Evolutionary conservation across 2,329 filamentous ascomycete species (phyloP), one percentile per base, ranked within the genome.

Genomic region (Pseudogymnoascus destructans): DNA sequence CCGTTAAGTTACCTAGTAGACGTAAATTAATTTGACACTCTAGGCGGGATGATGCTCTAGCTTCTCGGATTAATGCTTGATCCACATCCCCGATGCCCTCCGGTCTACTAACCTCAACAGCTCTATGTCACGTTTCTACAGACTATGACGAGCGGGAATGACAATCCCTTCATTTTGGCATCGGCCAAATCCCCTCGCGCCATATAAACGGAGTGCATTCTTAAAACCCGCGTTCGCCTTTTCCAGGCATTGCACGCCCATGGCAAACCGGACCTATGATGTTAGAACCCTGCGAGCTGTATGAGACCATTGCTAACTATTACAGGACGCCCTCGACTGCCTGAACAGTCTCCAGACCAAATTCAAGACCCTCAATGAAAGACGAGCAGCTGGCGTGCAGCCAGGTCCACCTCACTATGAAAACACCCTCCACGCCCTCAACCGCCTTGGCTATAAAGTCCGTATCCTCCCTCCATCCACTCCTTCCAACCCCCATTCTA

Each of bases 261-360:
- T 49, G 42, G 42, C 42, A 49, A 49, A 49, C 42, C 21, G 42
- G 21, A 49, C 23, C 17, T 49, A 49, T 49, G 42, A 49, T 49
- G 42, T 49, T 49, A 49, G 42, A 49, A 49, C 5, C 13, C 42
- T 15, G 13, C 21, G 19, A 8, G 7, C 23, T 49, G 4, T 17
- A 27, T 49, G 23, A 27, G 42, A 49, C 6, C 21, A 49, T 27
- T 9, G 4, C 42, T 49, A 8, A 49, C 42, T 5, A 15, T 15
- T 10, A 27, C 3, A 95, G 89, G 89, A 93, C 70, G 93, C 92
- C 54, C 84, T 97, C 62, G 77, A 83, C 64, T 82, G 87, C 36
- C 80, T 97, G 68, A 97, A 97, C 72, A 86, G 88, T 46, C 82
- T 97, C 56, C 93, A 98, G 71, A 89, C 87, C 40, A 95, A 95